phyloP scores from a whole-genome alignment of 176 grass and related monocot genomes.

The Eragrostis nindensis region DNA sequence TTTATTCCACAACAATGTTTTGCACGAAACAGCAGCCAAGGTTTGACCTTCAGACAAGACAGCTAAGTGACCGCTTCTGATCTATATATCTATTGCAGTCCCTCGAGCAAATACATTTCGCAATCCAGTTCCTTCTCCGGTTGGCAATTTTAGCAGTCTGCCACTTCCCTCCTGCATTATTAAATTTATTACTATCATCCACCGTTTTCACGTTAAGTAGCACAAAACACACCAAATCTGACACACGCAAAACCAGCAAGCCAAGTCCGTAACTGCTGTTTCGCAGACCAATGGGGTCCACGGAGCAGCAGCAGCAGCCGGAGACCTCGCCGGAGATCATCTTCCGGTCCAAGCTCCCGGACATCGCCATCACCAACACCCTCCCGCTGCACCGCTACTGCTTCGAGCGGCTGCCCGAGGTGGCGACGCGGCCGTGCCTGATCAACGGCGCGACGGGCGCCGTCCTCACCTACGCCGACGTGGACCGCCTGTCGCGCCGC shows the following conservation, averaged over 20 bases:
- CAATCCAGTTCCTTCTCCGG: not conserved
- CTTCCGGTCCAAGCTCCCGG: conserved; percentile 51
- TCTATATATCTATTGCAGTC: not conserved
- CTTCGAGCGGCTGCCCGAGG: conserved; percentile 59
- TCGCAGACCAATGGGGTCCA: conserved; percentile 31
- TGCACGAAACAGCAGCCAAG: not conserved
- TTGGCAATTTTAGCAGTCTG: not conserved
- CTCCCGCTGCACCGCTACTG: conserved; percentile 53
- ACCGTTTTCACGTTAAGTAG: conserved; percentile 14
- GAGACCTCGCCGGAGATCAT: conserved; percentile 32
- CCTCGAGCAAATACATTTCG: conserved; percentile 10
- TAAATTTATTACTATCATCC: too few species aligned
- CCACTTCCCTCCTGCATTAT: too few species aligned
- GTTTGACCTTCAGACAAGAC: conserved; percentile 25
- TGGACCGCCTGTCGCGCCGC: conserved; percentile 39
- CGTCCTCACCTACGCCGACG: conserved; percentile 42
- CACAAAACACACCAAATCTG: not conserved
- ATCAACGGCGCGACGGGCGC: conserved; percentile 44
- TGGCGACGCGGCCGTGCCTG: conserved; percentile 39
- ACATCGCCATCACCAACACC: conserved; percentile 55
- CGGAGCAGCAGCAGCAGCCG: conserved; percentile 5
- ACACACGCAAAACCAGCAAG: not conserved
- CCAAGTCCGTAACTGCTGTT: not conserved
- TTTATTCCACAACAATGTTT: too few species aligned
- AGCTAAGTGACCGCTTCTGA: not conserved